Evolutionary conservation across 2,329 filamentous ascomycete species (phyloP), one percentile per base, ranked within the genome.

Genomic region (Hypoxylon sp.): DNA sequence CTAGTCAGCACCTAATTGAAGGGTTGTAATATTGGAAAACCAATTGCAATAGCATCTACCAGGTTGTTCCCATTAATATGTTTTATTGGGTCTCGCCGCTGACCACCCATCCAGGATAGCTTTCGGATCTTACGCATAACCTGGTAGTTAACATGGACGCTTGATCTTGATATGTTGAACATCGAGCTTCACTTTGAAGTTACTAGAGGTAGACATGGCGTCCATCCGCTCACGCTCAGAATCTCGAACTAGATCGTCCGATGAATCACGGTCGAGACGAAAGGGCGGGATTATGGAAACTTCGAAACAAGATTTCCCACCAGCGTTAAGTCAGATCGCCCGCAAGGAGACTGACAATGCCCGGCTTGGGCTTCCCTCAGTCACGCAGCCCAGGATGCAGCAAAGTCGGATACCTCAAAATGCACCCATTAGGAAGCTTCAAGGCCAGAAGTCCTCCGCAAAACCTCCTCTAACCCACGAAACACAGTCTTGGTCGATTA

Each of bases 401-500:
- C 69, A 64, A 10, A 82, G 77, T 71, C 79, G 77, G 56, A 78
- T 81, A 68, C 80, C 82, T 8, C 80, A 82, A 58, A 78, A 76
- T 32, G 69, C 73, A 15, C 71, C 78, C 10, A 42, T 74, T 11
- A 76, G 78, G 17, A 75, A 72, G 51, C 32, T 48, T 50, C 35
- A 73, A 31, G 52, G 53, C 21, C 62, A 66, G 6, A 62, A 61
- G 44, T 57, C 69, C 7, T 29, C 72, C n/a, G 73, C 74, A 47
- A 79, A 78, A 46, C 79, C 80, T n/a, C 77, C 78, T 19, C 72
- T 83, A 4, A 80, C 78, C 37, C 80, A 83, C 35, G 81, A 83
- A 73, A 79, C 80, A 8, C 83, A 81, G 63, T 81, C 82, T 69
- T 82, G 81, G 79, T 82, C 81, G 17, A 73, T 76, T 2, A 79